phyloP scores from a whole-genome alignment of 1,139 yeast genomes.

The Lodderomyces oxycetoniae region DNA sequence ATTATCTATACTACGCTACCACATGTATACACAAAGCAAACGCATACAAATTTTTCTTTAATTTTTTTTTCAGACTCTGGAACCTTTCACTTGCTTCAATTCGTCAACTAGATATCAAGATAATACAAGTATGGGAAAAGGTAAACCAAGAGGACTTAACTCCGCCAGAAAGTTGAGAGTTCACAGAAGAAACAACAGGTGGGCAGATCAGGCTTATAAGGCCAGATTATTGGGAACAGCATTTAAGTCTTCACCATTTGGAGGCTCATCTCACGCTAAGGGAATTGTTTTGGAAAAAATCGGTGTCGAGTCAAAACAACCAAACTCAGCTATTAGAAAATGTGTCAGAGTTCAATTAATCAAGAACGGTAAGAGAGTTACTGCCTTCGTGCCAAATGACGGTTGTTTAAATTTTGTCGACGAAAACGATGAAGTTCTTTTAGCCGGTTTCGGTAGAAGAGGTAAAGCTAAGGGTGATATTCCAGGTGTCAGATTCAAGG shows the following conservation, averaged over 20 bases:
- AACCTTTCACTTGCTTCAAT: not conserved
- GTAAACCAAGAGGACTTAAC: slow-evolving; percentile 98
- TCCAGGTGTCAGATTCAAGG: slow-evolving; percentile 99
- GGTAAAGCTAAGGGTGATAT: slow-evolving; percentile 99
- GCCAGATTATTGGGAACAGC: slow-evolving; percentile 99
- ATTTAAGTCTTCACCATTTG: slow-evolving; percentile 99
- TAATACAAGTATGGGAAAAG: slow-evolving; percentile 61
- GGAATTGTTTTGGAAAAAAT: slow-evolving; percentile 99
- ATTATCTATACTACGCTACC: too few relatives aligned
- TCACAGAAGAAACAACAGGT: slow-evolving; percentile 99
- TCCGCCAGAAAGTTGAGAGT: slow-evolving; percentile 99
- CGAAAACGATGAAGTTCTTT: slow-evolving; percentile 98
- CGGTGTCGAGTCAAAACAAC: slow-evolving; percentile 99
- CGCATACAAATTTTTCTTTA: not conserved
- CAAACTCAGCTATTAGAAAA: slow-evolving; percentile 99
- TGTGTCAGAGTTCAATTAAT: slow-evolving; percentile 99
- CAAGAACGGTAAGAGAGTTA: slow-evolving; percentile 99
- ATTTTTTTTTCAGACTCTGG: not conserved
- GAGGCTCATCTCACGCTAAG: slow-evolving; percentile 99
- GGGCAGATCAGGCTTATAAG: slow-evolving; percentile 99
- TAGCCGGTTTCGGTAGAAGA: slow-evolving; percentile 99
- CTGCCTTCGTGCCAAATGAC: slow-evolving; percentile 99
- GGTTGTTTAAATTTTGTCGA: slow-evolving; percentile 99
- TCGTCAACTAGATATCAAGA: slow-evolving; percentile 1
- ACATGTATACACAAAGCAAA: not conserved